These are phyloP conservation scores for Balamuthia mandrillaris DNA, from an alignment of 208 protist species.

Conservation along the genomic window DNA sequence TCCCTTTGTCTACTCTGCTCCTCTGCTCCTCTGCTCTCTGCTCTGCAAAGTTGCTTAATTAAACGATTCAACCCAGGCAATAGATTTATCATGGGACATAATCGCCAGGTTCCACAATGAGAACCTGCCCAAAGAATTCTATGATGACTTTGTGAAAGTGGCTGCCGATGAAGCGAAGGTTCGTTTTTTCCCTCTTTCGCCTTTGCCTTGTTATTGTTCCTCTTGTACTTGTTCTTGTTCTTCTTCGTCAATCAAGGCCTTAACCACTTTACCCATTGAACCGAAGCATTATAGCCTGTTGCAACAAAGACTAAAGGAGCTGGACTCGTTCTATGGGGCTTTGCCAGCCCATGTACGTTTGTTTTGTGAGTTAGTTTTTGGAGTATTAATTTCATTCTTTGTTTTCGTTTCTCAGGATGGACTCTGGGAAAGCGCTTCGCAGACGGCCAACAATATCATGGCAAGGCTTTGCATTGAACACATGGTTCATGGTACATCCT, in stretches of 20 bases:
- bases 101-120: no score
- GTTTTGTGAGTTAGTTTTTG: neutral
- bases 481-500: constrained; percentile 10
- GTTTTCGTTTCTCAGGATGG: neutral
- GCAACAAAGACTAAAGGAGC: neutral
- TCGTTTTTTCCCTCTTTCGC: no score
- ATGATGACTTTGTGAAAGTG: constrained; percentile 7
- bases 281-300: constrained; percentile 22
- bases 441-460: neutral
- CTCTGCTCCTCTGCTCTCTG: no score
- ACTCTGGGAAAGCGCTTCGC: constrained; percentile 14
- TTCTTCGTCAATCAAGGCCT: neutral
- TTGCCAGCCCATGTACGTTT: constrained; percentile 8
- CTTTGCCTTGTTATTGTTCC: no score
- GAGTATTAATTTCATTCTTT: neutral
- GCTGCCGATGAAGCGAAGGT: constrained; percentile 22
- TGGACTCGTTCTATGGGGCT: constrained; percentile 12
- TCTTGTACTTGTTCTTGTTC: neutral
- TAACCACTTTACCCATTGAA: neutral
- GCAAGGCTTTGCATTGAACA: constrained; percentile 34
- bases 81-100: constrained; percentile 14
- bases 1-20: no score
- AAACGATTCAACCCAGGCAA: no score
- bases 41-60: no score
- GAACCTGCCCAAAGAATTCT: neutral